Conservation (phyloP, 2,329 filamentous ascomycete species). For the Penicillium frequentans region DNA sequence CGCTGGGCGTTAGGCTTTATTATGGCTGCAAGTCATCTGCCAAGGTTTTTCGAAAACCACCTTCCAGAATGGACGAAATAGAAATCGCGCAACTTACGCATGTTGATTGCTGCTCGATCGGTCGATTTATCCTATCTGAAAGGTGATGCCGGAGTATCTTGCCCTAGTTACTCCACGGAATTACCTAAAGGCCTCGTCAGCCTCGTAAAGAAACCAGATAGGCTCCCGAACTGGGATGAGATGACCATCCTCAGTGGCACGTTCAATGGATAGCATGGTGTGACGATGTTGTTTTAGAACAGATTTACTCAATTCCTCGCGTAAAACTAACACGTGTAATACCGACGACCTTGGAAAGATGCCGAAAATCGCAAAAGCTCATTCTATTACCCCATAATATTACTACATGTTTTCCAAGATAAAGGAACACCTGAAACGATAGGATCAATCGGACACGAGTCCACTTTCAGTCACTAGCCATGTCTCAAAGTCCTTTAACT, state of each 20-base stretch:
- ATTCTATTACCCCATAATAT: not conserved
- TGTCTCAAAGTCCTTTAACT: constrained; percentile 48
- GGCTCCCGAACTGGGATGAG: not conserved
- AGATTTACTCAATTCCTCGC: no score
- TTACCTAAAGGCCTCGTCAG: not conserved
- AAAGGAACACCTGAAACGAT: not conserved
- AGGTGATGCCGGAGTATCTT: not conserved
- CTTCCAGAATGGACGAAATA: not conserved
- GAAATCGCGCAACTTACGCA: not conserved
- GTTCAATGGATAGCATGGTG: not conserved
- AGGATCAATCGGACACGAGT: constrained; percentile 21
- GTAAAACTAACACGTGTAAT: no score
- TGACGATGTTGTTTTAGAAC: not conserved
- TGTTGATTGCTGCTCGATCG: not conserved
- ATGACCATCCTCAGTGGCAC: not conserved
- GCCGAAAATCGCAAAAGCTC: not conserved
- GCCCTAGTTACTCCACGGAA: not conserved
- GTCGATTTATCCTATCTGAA: not conserved
- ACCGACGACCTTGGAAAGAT: not conserved
- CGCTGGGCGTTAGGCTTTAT: not conserved
- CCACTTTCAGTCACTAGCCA: constrained; percentile 52
- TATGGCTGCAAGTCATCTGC: not conserved
- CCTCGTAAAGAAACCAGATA: not conserved
- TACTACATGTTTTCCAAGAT: not conserved
- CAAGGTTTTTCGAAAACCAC: not conserved